Conservation (phyloP, 1,139 yeast genomes). For the Taiozyma sp. region DNA sequence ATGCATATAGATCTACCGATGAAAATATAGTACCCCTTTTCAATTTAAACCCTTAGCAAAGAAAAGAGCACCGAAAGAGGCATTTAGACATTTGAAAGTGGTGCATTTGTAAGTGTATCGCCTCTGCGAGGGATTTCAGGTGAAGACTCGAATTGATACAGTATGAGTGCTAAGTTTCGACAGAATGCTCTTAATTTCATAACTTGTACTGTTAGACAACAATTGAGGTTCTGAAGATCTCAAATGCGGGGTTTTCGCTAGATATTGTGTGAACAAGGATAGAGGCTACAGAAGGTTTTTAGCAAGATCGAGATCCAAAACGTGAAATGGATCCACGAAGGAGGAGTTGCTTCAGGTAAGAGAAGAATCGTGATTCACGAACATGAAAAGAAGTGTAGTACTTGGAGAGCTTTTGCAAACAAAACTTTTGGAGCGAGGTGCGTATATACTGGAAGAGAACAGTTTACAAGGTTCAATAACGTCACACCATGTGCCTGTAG, state of each 20-base stretch:
- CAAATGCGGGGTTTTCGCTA: neutral
- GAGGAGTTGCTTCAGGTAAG: neutral
- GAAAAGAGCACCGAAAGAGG: too few relatives aligned
- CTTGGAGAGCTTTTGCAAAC: neutral
- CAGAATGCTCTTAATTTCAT: too few relatives aligned
- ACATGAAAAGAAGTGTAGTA: neutral
- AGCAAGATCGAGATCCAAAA: neutral
- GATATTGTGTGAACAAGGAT: neutral
- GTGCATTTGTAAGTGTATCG: too few relatives aligned
- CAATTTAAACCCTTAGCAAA: neutral
- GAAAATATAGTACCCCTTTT: neutral
- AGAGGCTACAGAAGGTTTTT: neutral
- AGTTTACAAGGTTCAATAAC: neutral
- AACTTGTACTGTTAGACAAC: neutral
- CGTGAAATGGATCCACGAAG: neutral
- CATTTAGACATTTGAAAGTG: too few relatives aligned
- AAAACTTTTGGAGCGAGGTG: too few relatives aligned
- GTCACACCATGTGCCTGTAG: neutral
- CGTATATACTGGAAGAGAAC: neutral
- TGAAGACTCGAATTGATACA: too few relatives aligned
- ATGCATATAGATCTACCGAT: neutral
- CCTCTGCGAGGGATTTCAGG: too few relatives aligned
- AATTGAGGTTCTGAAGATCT: neutral
- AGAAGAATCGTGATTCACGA: neutral
- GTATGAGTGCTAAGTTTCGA: too few relatives aligned